phyloP scores from a whole-genome alignment of 495 filamentous ascomycete species.

The Penicillium egyptiacum region DNA sequence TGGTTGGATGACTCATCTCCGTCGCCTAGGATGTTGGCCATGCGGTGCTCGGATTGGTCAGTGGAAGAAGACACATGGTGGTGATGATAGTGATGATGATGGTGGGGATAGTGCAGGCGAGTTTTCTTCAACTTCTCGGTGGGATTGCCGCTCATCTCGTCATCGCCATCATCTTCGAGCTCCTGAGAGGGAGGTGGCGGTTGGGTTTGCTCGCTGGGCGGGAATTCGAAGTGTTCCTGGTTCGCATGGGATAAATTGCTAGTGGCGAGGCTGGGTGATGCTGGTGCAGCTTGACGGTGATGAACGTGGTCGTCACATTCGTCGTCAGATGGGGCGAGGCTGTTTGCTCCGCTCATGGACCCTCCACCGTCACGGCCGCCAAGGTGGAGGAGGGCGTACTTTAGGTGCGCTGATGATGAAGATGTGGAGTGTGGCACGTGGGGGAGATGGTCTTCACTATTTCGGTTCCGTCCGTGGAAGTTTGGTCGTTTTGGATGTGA shows the following conservation, averaged over 20 bases:
- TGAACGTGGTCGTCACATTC: conserved; percentile 31
- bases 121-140: conserved; percentile 25
- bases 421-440: conserved; percentile 31
- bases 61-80: conserved; percentile 10
- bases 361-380: conserved; percentile 48
- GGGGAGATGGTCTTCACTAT: conserved; percentile 40
- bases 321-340: conserved; percentile 42
- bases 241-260: conserved; percentile 6
- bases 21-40: conserved; percentile 45
- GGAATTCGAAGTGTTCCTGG: conserved; percentile 12
- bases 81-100: conserved; percentile 25
- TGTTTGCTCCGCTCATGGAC: conserved; percentile 45
- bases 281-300: conserved; percentile 6
- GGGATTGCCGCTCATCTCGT: conserved; percentile 46
- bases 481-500: conserved; percentile 19
- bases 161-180: conserved; percentile 50
- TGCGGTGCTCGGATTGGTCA: conserved; percentile 39
- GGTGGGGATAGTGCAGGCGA: conserved; percentile 29
- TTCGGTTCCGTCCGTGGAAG: conserved; percentile 25
- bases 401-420: conserved; percentile 25
- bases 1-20: conserved; percentile 27
- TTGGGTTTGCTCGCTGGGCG: conserved; percentile 11
- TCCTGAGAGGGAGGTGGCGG: conserved; percentile 35
- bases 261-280: neutral
- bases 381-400: conserved; percentile 39